Evolutionary conservation across 1,284 basidiomycete species (phyloP), one percentile per base, ranked within the genome.

Genomic region (Melampsora occidentalis): DNA sequence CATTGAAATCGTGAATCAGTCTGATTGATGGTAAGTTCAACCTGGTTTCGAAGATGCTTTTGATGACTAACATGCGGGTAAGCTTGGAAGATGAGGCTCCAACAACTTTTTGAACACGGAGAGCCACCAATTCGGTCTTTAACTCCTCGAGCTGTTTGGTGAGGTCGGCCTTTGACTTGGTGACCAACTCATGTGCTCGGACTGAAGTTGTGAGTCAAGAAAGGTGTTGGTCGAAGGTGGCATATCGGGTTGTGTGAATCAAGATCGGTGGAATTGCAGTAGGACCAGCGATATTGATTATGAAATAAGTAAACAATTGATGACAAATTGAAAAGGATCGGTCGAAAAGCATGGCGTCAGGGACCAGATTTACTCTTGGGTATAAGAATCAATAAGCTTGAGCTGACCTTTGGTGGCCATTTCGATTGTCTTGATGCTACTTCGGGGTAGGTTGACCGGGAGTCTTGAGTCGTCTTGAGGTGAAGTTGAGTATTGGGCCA

Each of bases 101-200:
- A 80, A 93, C 93, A 83, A 97, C 93, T 89, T 98, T 99, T 88
- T 97, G 94, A 81, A 99, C 97, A 81, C 95, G 91, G 87, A 82
- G 83, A 80, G 82, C 81, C 80, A 94, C 88, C 82, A 99, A 92
- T 89, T 99, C 97, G 79, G 87, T 89, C 90, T 95, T 97, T 86
- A 99, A 89, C 87, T 99, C 97, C 78, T 86, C 85, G 79, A 99
- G 90, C 86, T 98, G 94, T 86, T 94, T 95, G 81, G 89, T 86
- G 87, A 99, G 90, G 89, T 98, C 97, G 87, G 90, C 91, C 89
- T 97, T 97, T 82, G 92, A 93, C 90, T 94, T 97, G 73, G 79
- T 78, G 76, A 81, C 80, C 71, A 83, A 80, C 69, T 83, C 82
- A 79, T 81, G 81, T 71, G 82, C 82, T 81, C 82, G 81, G 78